These are phyloP conservation scores for Blastocystis hominis DNA, from an alignment of 352 stramenopile genomes.

Conservation along the genomic window DNA sequence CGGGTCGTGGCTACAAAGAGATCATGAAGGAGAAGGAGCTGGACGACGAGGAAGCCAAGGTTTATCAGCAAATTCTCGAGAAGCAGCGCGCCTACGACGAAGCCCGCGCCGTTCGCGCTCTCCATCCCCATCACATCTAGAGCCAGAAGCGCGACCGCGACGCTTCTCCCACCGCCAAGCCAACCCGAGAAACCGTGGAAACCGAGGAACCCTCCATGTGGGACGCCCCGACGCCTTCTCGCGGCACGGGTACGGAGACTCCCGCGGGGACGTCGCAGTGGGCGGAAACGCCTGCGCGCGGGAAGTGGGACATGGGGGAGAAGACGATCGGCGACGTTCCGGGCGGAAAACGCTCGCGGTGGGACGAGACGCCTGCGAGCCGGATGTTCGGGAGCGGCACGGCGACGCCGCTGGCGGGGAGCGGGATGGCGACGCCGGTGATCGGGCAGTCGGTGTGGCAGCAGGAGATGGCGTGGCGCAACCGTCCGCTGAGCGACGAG, in stretches of 20 bases:
- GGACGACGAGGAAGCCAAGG: slow-evolving; percentile 73
- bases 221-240: slow-evolving; percentile 62
- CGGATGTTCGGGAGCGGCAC: slow-evolving; percentile 61
- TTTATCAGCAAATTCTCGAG: slow-evolving; percentile 76
- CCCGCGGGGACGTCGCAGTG: slow-evolving; percentile 67
- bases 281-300: slow-evolving; percentile 61
- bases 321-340: slow-evolving; percentile 59
- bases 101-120: not conserved
- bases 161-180: not conserved
- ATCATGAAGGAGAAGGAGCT: slow-evolving; percentile 81
- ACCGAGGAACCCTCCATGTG: not conserved
- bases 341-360: slow-evolving; percentile 78
- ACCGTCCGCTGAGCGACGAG: slow-evolving; percentile 77
- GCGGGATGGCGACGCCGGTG: not conserved
- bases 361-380: slow-evolving; percentile 85
- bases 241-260: slow-evolving; percentile 64
- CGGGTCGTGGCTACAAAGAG: slow-evolving; percentile 70
- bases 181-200: not conserved
- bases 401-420: not conserved
- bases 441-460: not conserved
- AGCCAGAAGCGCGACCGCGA: slow-evolving; percentile 58
- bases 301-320: slow-evolving; percentile 36
- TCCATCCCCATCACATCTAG: slow-evolving; percentile 45
- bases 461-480: slow-evolving; percentile 56
- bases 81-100: slow-evolving; percentile 66